Base-by-base conservation (phyloP, 345 rosid species). In the Salix brachista region DNA sequence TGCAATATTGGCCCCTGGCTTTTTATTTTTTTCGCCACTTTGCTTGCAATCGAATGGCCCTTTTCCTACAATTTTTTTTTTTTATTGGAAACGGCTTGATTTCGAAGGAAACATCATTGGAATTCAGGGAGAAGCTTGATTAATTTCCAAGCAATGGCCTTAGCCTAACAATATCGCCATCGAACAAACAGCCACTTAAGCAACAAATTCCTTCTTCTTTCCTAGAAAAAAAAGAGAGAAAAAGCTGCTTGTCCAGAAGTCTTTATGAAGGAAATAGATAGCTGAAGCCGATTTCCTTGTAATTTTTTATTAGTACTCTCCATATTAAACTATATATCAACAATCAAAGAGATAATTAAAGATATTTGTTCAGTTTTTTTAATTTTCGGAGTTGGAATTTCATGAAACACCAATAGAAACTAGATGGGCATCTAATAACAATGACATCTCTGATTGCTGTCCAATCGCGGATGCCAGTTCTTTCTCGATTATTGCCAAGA, bases 341-440 rank as follows among this genome's bases (percentile, higher is more conserved):
- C 46, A 42, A 42, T 11, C 14, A 42, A 42, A 42, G 14, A 42
- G 46, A 42, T 11, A 42, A 10, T 42, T 42, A 42, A 42, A 11
- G 14, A 42, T 42, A 41, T 42, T 3, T 41, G 12, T 9, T 41
- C 44, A 41, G 3, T 41, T 41, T 10, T 39, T 41, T 41, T 41
- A 10, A 41, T 41, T 10, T 41, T 41, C 44, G 13, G 44, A 10
- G 44, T 2, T 41, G 44, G 13, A 41, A 10, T 16, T 37, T 36
- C 71, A 74, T 70, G 83, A 56, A 60, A 69, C 6, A 36, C 44
- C 65, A 46, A 23, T 30, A 25, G 69, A 39, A 28, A 74, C 23
- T 18, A 48, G 46, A 1, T 71, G 72, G 71, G 25, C 14, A 48
- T 23, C 48, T 64, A 72, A 71, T 6, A n/a, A 58, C 6, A 75